Evolutionary conservation across 352 stramenopile species (phyloP), one percentile per base, ranked within the genome.

Genomic region (Pythium phragmitis): DNA sequence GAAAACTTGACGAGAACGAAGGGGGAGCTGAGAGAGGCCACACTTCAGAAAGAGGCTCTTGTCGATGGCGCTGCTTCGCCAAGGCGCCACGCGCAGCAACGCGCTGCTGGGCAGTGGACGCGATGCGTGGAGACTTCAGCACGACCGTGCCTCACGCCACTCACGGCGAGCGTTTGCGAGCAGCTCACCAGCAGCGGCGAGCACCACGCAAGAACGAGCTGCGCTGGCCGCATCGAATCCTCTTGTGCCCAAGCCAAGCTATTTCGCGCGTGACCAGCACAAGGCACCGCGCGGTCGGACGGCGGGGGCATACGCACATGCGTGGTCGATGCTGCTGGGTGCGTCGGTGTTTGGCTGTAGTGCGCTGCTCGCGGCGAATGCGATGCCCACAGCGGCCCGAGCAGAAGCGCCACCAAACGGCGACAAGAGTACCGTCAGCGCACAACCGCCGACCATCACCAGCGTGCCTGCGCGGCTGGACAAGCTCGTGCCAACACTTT

Each of bases 21-120:
- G 21, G 34, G 26, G 4, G 6, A 12, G 39, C 17, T 17, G 39
- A 46, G 39, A 46, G 39, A 46, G n/a, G 9, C 14, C 19, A 19
- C 30, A 54, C 28, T 48, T 9, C 23, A 41, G 6, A 37, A 26
- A 7, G 6, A 37, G 48, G 30, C 16, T 19, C 13, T 34, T 3
- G 11, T 34, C 28, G 28, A 70, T 71, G 65, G 65, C 65, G 58
- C 56, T 73, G 66, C 66, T 66, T 51, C 66, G 66, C 21, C 41
- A 60, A 4, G 50, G 65, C 43, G 53, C 52, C 8, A 37, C 43
- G n/a, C 65, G 65, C 11, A 48, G 65, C 3, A 62, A 60, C 36
- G 47, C 48, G 58, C 48, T 67, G 11, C 23, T 57, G 2, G 26
- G 39, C 42, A 45, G 51, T 8, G 26, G 53, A 23, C 51, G 58